Conservation (phyloP, 805 yeast species). For the Deakozyma indianensis region DNA sequence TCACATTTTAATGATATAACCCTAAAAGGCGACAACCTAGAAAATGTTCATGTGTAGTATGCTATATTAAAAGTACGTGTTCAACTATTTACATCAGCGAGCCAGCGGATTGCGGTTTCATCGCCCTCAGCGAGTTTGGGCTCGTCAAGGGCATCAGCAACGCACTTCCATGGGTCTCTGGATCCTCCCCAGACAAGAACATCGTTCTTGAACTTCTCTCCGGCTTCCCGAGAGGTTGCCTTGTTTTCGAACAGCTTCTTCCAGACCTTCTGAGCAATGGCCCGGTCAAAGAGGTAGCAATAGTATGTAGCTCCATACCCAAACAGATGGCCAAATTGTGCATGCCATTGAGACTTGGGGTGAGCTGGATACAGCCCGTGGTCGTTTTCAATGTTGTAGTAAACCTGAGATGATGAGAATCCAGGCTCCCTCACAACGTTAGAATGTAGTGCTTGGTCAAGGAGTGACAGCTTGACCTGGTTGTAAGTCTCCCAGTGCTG, state of each 20-base stretch:
- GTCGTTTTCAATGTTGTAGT: constrained; percentile 49
- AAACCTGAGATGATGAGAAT: constrained; percentile 46
- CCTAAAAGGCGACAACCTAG: neutral
- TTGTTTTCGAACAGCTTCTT: constrained; percentile 49
- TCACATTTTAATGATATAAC: neutral
- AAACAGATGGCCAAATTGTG: constrained; percentile 82
- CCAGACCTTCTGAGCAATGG: constrained; percentile 83
- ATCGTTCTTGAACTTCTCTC: constrained; percentile 53
- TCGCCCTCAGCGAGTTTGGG: constrained; percentile 54
- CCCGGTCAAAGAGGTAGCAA: constrained; percentile 81
- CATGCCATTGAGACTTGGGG: constrained; percentile 69
- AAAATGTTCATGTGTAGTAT: constrained; percentile 1
- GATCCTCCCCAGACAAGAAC: constrained; percentile 92
- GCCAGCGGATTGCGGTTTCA: constrained; percentile 41
- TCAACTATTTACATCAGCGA: neutral
- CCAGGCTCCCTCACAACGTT: constrained; percentile 16
- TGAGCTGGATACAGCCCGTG: constrained; percentile 49
- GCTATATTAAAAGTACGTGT: neutral
- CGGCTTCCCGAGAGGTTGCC: constrained; percentile 61
- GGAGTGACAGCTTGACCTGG: constrained; percentile 78
- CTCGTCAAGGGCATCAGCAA: constrained; percentile 63
- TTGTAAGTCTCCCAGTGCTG: constrained; percentile 65
- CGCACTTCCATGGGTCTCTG: constrained; percentile 72
- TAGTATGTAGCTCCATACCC: constrained; percentile 93
- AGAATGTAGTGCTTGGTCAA: constrained; percentile 71